Conservation (phyloP, 495 filamentous ascomycete species). For the Tetracladium marchalianum region DNA sequence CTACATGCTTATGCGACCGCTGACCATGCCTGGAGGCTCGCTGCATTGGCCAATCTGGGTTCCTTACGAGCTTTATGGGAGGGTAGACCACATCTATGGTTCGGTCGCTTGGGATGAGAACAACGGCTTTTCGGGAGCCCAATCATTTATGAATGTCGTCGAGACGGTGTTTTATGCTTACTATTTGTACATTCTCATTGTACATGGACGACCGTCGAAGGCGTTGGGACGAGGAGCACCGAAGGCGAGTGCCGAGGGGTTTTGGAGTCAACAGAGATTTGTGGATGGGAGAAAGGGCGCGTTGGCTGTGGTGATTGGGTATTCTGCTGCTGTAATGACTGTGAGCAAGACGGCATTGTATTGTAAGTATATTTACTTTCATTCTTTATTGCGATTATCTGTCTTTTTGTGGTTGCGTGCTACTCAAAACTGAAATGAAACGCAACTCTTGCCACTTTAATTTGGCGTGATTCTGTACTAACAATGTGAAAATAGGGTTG, state of each 20-base stretch:
- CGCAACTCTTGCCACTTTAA: too few species aligned
- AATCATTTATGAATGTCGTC: slow-evolving; percentile 60
- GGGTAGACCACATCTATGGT: slow-evolving; percentile 77
- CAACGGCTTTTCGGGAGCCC: slow-evolving; percentile 75
- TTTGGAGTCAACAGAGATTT: slow-evolving; percentile 38
- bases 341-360: slow-evolving; percentile 83
- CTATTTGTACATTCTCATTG: slow-evolving; percentile 56
- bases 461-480: too few species aligned
- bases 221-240: slow-evolving; percentile 27
- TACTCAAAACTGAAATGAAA: too few species aligned
- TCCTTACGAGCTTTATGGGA: slow-evolving; percentile 76
- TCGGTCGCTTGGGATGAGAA: slow-evolving; percentile 60
- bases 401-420: background rate
- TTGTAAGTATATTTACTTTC: slow-evolving; percentile 41
- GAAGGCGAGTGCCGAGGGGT: slow-evolving; percentile 30
- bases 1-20: slow-evolving; percentile 75
- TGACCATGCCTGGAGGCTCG: slow-evolving; percentile 70
- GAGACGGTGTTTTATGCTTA: slow-evolving; percentile 62
- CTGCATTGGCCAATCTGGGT: slow-evolving; percentile 67
- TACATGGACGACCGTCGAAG: slow-evolving; percentile 30
- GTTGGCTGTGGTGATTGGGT: slow-evolving; percentile 56
- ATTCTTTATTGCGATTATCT: background rate
- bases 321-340: slow-evolving; percentile 66
- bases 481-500: slow-evolving; percentile 40
- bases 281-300: slow-evolving; percentile 51